These are phyloP conservation scores for Anisogramma anomala DNA, from an alignment of 2,329 filamentous ascomycete species.

Conservation along the genomic window DNA sequence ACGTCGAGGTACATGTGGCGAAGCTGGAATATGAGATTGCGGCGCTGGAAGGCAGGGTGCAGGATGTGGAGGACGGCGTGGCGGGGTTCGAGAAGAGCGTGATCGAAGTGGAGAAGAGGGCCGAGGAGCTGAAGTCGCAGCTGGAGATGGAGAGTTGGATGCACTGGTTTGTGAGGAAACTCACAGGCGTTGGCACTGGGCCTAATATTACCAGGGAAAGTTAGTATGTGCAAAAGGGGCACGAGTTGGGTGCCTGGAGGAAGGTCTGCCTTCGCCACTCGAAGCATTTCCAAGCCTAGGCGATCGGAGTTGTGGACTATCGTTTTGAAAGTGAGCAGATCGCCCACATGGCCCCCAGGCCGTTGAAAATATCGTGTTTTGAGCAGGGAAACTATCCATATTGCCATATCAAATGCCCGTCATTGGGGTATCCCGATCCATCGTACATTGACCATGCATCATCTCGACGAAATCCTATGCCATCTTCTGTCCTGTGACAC, in stretches of 20 bases:
- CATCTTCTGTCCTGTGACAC: not conserved
- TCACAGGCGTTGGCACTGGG: constrained; percentile 49
- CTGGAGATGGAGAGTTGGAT: constrained; percentile 54
- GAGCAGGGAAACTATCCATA: constrained; percentile 7
- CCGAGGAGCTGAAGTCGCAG: constrained; percentile 49
- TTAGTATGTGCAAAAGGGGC: not conserved
- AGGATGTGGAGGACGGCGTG: constrained; percentile 78
- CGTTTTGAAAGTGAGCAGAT: not conserved
- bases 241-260: not conserved
- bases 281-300: constrained; percentile 7
- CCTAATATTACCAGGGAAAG: constrained; percentile 38
- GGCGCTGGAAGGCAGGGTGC: constrained; percentile 64
- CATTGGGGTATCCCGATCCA: not conserved
- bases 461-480: not conserved
- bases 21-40: constrained; percentile 89
- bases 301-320: constrained; percentile 9
- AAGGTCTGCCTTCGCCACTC: not conserved
- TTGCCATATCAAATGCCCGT: constrained; percentile 5
- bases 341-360: not conserved
- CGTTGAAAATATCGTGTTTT: not conserved
- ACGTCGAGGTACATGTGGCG: constrained; percentile 68
- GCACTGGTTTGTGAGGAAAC: constrained; percentile 50
- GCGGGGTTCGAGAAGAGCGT: constrained; percentile 70
- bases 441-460: not conserved
- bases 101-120: constrained; percentile 53